A percentile compares a stretch with the other conserved stretches of the same genome.
Conservation (phyloP, 2,329 filamentous ascomycete species). For the Xylogone sp. region DNA sequence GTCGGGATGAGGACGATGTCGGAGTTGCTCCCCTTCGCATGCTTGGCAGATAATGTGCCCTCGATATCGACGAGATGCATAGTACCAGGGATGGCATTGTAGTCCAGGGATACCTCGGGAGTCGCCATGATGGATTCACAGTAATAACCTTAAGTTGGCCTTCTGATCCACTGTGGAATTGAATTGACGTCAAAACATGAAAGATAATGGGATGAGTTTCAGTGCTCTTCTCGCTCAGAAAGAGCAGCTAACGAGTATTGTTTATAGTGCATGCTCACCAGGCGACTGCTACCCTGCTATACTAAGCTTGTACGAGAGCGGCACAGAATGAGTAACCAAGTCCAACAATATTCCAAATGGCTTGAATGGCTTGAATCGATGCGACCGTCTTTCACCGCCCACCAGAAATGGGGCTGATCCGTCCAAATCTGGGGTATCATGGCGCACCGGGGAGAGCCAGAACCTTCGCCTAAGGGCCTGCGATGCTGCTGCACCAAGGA, state of each 20-base stretch:
- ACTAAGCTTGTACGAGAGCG: no score
- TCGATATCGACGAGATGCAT: slow-evolving; percentile 25
- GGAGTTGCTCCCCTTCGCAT: slow-evolving; percentile 14
- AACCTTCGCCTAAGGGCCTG: no score
- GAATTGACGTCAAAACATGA: no score
- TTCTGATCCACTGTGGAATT: neutral
- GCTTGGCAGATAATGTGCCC: slow-evolving; percentile 17
- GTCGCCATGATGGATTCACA: neutral
- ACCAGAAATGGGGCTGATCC: neutral
- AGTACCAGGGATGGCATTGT: slow-evolving; percentile 17
- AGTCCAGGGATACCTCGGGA: neutral
- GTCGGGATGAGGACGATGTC: slow-evolving; percentile 25
- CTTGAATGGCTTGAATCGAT: neutral
- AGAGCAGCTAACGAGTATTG: no score
- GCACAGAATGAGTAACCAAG: no score
- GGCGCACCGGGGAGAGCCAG: no score
- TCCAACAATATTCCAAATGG: neutral
- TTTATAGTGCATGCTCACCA: no score
- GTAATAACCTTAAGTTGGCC: neutral
- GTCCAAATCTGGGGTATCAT: no score
- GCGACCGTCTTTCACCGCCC: neutral
- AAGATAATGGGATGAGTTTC: no score
- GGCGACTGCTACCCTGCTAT: no score
- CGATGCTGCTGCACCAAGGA: no score
- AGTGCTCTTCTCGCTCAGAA: no score